Evolutionary conservation across 2,329 filamentous ascomycete genomes (phyloP), one percentile per base, ranked within the genome.

Genomic region (Colletotrichum sp.): DNA sequence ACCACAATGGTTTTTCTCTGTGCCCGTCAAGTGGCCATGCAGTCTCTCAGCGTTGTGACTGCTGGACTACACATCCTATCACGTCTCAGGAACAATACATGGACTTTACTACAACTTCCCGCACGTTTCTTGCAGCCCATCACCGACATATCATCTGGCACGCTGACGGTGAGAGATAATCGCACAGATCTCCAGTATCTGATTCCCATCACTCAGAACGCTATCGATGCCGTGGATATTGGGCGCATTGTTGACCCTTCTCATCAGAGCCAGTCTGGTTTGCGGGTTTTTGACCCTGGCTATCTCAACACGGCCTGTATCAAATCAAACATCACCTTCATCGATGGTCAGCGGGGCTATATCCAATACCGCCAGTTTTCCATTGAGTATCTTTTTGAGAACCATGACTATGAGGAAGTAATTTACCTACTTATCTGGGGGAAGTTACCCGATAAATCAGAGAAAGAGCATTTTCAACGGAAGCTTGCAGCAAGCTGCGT

Each of bases 351-450:
- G 34, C 81, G 80, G 59, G 84, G 84, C 4, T 80, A 80, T 8
- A 75, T 85, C 18, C 82, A 82, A 69, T 85, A 83, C 70, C 82
- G 84, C 7, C 81, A 82, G 10, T 81, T 83, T 70, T 76, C 79
- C 9, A 83, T 85, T 36, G 73, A 79, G 28, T 60, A 79, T 13
- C 67, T 81, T 3, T 75, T 77, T 32, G 28, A 75, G 5, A 76
- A 78, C 5, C 70, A 79, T 64, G 76, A 79, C 52, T 82, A 77
- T 44, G 80, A 81, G 49, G 80, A 82, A 6, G 78, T 81, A n/a
- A 16, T 77, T n/a, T 71, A 86, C 71, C 82, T 87, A 24, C 80
- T 87, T 15, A 81, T 87, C 71, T 87, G 84, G 80, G 84, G 84
- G 9, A 77, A 81, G 10, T 77, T 85, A 3, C 86, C 86, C 1